Conservation (phyloP, 345 rosid species). For the Punica granatum region DNA sequence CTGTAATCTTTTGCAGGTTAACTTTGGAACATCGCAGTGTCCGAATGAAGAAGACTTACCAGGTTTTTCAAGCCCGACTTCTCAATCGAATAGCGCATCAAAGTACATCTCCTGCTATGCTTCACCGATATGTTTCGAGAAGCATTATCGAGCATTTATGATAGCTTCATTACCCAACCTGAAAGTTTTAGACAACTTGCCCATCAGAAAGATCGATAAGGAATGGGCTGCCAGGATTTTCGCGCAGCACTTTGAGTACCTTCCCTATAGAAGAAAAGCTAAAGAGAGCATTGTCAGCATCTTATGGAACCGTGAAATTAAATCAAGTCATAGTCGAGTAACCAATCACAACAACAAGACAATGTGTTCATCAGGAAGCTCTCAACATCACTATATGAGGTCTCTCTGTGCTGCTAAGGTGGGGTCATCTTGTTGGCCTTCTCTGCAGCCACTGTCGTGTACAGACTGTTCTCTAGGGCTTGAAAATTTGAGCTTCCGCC, state of each 20-base stretch:
- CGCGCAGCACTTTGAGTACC: constrained; percentile 58
- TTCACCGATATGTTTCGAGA: constrained; percentile 84
- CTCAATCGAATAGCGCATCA: constrained; percentile 32
- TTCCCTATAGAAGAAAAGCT: constrained; percentile 61
- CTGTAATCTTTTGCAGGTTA: constrained; percentile 34
- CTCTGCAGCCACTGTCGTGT: constrained; percentile 53
- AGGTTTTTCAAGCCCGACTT: constrained; percentile 21
- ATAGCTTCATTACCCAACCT: constrained; percentile 72
- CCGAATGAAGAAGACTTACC: constrained; percentile 36
- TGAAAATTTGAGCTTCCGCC: constrained; percentile 49
- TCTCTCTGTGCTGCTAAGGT: constrained; percentile 89
- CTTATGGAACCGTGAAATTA: constrained; percentile 68
- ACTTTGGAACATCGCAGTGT: constrained; percentile 19
- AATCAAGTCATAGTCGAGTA: constrained; percentile 25
- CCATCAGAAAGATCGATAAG: constrained; percentile 61
- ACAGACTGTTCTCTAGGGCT: constrained; percentile 31
- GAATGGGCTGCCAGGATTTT: constrained; percentile 50
- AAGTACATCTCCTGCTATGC: constrained; percentile 52
- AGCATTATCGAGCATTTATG: constrained; percentile 80
- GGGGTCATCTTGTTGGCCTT: constrained; percentile 79
- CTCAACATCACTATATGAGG: constrained; percentile 51
- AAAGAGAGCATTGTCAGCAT: constrained; percentile 67
- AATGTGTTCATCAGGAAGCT: constrained; percentile 30
- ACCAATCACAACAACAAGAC: constrained; percentile 20
- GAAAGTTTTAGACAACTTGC: constrained; percentile 63